Conservation (phyloP, 768 basidiomycete species). For the Pleurotus citrinopileatus region DNA sequence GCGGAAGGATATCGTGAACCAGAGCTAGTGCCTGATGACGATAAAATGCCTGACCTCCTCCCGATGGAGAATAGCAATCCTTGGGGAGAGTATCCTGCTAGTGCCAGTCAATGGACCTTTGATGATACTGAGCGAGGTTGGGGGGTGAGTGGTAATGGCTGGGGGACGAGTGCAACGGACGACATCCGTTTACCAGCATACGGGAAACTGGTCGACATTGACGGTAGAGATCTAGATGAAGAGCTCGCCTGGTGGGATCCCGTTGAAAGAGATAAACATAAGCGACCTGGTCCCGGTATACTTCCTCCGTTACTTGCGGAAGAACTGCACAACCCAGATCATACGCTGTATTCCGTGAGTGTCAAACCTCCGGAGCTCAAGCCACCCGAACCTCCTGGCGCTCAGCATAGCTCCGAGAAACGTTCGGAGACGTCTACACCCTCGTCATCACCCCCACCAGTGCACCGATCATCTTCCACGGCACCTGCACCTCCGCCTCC, state of each 20-base stretch:
- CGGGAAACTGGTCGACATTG: constrained; percentile 37
- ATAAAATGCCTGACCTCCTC: constrained; percentile 35
- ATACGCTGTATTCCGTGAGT: constrained; percentile 65
- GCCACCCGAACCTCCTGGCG: constrained; percentile 10
- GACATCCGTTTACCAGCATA: constrained; percentile 10
- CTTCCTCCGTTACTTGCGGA: constrained; percentile 68
- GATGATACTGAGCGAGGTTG: constrained; percentile 5
- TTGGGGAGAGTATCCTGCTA: constrained; percentile 20
- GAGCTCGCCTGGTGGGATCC: constrained; percentile 72
- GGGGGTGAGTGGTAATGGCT: neutral
- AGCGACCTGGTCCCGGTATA: constrained; percentile 69
- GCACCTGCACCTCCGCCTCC: constrained; percentile 35
- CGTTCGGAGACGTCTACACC: constrained; percentile 19
- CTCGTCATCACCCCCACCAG: constrained; percentile 21
- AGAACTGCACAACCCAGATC: constrained; percentile 67
- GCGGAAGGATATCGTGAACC: constrained; percentile 49
- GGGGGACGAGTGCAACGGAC: neutral
- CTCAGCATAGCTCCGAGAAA: constrained; percentile 13
- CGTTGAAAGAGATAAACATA: constrained; percentile 36
- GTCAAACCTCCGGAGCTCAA: constrained; percentile 25
- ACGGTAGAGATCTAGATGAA: constrained; percentile 57
- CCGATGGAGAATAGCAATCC: constrained; percentile 20
- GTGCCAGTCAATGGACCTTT: constrained; percentile 4
- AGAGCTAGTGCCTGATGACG: constrained; percentile 47
- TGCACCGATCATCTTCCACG: constrained; percentile 16